Percentiles rank a stretch among this genome's conserved stretches.
Conservation (phyloP, 192 early-diverging fungal species). For the Radiomyces spectabilis region DNA sequence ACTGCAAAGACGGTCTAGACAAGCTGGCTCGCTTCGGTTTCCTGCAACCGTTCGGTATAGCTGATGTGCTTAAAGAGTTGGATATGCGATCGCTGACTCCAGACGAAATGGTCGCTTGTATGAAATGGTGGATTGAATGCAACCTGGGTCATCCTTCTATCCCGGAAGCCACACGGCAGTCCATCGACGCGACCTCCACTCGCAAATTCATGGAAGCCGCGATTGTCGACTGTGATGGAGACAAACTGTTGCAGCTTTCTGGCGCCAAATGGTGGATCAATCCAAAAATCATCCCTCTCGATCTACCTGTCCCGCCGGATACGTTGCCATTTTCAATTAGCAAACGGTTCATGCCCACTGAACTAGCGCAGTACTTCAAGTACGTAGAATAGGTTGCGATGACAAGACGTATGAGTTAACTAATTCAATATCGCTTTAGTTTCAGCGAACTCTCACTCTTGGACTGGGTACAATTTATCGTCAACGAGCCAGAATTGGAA, state of each 20-base stretch:
- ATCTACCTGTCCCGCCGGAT: conserved; percentile 51
- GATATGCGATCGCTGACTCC: conserved; percentile 40
- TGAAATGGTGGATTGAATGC: conserved; percentile 74
- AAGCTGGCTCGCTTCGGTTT: conserved; percentile 38
- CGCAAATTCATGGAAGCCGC: conserved; percentile 40
- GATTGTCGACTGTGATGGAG: conserved; percentile 35
- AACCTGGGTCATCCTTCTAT: conserved; percentile 20
- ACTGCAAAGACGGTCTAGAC: conserved; percentile 49
- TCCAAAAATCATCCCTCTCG: conserved; percentile 53
- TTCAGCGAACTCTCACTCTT: conserved; percentile 50
- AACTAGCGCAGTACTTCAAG: conserved; percentile 46
- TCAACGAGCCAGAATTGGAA: conserved; percentile 35
- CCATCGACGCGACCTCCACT: background rate
- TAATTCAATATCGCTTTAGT: too few species aligned
- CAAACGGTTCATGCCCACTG: conserved; percentile 51
- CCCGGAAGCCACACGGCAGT: conserved; percentile 10
- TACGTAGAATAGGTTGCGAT: background rate
- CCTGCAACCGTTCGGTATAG: conserved; percentile 43
- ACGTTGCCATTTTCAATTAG: conserved; percentile 58
- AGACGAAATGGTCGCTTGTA: conserved; percentile 53
- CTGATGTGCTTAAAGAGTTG: conserved; percentile 65
- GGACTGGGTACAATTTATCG: conserved; percentile 57
- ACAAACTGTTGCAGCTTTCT: conserved; percentile 33
- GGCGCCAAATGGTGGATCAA: conserved; percentile 56
- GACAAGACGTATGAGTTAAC: too few species aligned